phyloP scores from a whole-genome alignment of 2,329 filamentous ascomycete species.

The Samsoniella hepiali region DNA sequence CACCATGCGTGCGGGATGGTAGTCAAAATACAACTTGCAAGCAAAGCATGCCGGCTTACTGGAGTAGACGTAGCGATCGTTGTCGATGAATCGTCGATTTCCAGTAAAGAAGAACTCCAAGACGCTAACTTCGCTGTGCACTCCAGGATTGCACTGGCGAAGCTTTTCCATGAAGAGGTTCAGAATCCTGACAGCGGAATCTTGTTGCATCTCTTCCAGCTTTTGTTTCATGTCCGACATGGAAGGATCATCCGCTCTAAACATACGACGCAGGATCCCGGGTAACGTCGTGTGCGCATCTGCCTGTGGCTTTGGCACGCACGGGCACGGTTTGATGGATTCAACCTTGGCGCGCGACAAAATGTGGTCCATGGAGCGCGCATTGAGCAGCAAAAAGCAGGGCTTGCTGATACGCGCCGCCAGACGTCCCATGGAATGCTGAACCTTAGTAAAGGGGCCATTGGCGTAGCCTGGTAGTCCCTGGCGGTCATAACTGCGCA shows the following conservation, averaged over 20 bases:
- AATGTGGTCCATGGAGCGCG: constrained; percentile 29
- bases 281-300: constrained; percentile 31
- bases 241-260: constrained; percentile 20
- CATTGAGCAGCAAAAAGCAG: constrained; percentile 33
- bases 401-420: constrained; percentile 38
- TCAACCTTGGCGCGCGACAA: constrained; percentile 31
- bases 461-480: background rate
- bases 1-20: constrained; percentile 35
- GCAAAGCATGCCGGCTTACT: constrained; percentile 52
- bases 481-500: background rate
- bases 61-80: constrained; percentile 46
- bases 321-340: constrained; percentile 19
- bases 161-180: constrained; percentile 28
- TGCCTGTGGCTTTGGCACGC: constrained; percentile 24
- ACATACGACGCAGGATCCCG: constrained; percentile 34
- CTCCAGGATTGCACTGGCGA: constrained; percentile 25
- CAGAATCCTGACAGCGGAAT: background rate
- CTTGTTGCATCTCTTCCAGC: constrained; percentile 8
- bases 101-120: constrained; percentile 43
- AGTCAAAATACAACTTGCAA: constrained; percentile 43
- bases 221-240: constrained; percentile 6
- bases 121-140: constrained; percentile 47
- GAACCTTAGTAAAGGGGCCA: background rate
- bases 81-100: constrained; percentile 32
- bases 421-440: constrained; percentile 45